Evolutionary conservation across 345 rosid genomes (phyloP).

Genomic region (Syzygium jambos): DNA sequence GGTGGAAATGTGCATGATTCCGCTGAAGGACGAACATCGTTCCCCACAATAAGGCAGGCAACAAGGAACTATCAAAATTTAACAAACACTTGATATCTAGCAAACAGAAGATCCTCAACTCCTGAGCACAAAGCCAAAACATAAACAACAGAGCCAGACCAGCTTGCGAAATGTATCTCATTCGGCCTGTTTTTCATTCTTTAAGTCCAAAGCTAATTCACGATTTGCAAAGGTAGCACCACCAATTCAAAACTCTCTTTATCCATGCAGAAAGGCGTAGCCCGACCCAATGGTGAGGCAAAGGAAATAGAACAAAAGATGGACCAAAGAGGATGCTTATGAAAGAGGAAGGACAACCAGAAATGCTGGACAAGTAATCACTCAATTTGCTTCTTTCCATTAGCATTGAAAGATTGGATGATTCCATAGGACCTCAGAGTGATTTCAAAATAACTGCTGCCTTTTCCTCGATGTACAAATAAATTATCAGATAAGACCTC

Average conservation of each 20-base stretch:
- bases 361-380: background rate
- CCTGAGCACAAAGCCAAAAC: background rate
- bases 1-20: background rate
- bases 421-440: background rate
- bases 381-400: background rate
- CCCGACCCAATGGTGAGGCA: background rate
- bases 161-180: background rate
- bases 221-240: background rate
- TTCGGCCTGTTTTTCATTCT: background rate
- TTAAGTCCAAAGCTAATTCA: background rate
- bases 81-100: background rate
- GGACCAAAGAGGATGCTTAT: background rate
- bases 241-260: background rate
- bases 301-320: background rate
- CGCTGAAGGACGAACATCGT: background rate
- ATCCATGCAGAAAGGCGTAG: background rate
- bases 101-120: background rate
- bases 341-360: background rate
- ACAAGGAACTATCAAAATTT: background rate
- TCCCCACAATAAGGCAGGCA: background rate
- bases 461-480: background rate
- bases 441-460: background rate
- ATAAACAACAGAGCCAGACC: background rate
- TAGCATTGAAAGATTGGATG: background rate
- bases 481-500: background rate